Percentiles rank a stretch among this genome's conserved stretches.
Evolutionary conservation across 140 eudicot genomes (phyloP).

Genomic region (Flaveria floridana): DNA sequence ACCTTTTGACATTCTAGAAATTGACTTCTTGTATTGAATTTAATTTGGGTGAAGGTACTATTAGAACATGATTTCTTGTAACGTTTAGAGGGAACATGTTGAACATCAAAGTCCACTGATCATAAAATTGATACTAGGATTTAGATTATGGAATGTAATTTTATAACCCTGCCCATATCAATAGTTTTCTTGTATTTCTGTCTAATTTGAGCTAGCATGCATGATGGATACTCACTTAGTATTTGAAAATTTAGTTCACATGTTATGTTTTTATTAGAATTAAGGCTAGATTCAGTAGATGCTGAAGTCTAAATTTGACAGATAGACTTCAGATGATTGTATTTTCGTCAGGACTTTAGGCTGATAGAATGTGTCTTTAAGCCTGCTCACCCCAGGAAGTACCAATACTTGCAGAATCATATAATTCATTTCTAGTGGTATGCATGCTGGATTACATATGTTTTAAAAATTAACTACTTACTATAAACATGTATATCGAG

Average conservation of each 20-base stretch:
- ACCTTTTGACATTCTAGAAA: background rate
- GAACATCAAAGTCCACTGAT: background rate
- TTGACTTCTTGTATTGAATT: conserved; percentile 1
- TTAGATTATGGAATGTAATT: background rate
- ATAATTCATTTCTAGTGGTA: background rate
- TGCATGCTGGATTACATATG: background rate
- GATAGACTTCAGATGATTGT: background rate
- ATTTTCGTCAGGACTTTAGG: background rate
- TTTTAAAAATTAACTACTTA: too few relatives aligned
- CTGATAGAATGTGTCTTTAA: background rate
- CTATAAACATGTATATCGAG: too few relatives aligned
- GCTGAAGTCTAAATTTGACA: background rate
- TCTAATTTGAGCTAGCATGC: conserved; percentile 1
- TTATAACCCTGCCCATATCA: conserved; percentile 13
- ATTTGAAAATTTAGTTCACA: conserved; percentile 1
- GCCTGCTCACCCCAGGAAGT: background rate
- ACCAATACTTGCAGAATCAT: background rate
- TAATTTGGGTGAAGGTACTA: background rate
- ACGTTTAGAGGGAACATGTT: background rate
- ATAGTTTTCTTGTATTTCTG: conserved; percentile 9
- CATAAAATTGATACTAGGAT: background rate
- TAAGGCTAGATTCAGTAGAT: background rate
- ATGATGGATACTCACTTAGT: conserved; percentile 15
- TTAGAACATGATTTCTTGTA: conserved; percentile 12
- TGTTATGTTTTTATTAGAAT: background rate